A percentile compares a stretch with the other conserved stretches of the same genome.
Conservation (phyloP, 176 grass and related monocot species). For the Oryza australiensis region DNA sequence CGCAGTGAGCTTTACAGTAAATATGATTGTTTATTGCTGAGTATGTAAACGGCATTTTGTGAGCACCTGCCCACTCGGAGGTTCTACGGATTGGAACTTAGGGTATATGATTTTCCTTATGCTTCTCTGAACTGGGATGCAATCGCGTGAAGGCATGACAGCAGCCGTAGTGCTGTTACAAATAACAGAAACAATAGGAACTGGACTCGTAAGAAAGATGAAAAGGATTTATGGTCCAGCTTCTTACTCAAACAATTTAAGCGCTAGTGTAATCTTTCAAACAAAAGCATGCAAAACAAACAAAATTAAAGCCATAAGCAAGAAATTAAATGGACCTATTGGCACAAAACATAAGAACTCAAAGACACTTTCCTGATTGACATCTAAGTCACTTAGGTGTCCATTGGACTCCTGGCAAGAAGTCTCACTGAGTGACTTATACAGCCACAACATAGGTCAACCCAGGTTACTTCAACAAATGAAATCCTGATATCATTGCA, state of each 20-base stretch:
- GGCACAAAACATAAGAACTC: not conserved
- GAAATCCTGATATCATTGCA: conserved; percentile 7
- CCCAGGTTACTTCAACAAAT: conserved; percentile 14
- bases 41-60: not conserved
- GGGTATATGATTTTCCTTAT: not conserved
- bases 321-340: not conserved
- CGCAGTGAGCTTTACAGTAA: not conserved
- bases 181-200: not conserved
- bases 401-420: not conserved
- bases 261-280: not conserved
- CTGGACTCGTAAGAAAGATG: not conserved
- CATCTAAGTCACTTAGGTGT: not conserved
- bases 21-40: not conserved
- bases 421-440: not conserved
- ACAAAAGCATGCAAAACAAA: not conserved
- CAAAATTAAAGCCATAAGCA: no score
- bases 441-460: not conserved
- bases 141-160: not conserved
- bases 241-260: not conserved
- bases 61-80: not conserved
- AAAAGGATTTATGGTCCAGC: not conserved
- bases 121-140: conserved; percentile 10
- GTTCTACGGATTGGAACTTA: not conserved
- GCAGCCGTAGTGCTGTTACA: not conserved
- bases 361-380: not conserved